phyloP scores from a whole-genome alignment of 2,329 filamentous ascomycete species.

The Akanthomyces muscarius region DNA sequence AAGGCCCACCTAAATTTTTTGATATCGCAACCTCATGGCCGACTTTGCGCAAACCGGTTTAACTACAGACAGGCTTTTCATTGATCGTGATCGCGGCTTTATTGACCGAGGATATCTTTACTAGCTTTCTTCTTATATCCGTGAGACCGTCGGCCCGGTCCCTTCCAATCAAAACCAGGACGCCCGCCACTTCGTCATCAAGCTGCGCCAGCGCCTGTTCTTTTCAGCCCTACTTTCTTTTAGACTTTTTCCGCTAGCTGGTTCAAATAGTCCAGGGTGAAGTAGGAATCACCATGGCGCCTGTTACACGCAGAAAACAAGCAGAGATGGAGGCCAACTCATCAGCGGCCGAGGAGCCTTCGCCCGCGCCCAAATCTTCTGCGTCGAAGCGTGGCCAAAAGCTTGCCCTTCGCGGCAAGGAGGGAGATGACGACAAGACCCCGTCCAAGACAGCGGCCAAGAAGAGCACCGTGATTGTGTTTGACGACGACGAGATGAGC shows the following conservation, averaged over 20 bases:
- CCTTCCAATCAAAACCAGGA: too few species aligned
- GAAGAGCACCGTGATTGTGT: constrained; percentile 30
- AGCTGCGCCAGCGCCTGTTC: not conserved
- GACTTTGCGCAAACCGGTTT: not conserved
- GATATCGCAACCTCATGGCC: constrained; percentile 14
- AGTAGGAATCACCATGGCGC: constrained; percentile 2
- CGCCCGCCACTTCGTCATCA: not conserved
- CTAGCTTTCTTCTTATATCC: not conserved
- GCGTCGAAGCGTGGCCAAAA: constrained; percentile 26
- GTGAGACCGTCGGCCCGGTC: not conserved
- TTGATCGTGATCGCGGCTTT: not conserved
- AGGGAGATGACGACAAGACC: constrained; percentile 5
- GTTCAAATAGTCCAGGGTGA: not conserved
- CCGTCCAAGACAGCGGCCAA: not conserved
- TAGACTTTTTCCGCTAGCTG: not conserved
- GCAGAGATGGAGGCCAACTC: constrained; percentile 18
- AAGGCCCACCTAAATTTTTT: constrained; percentile 20
- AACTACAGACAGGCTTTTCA: not conserved
- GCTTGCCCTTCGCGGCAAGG: constrained; percentile 33
- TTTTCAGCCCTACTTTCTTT: not conserved
- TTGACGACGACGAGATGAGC: constrained; percentile 33
- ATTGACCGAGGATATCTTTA: not conserved
- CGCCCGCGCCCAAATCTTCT: constrained; percentile 16
- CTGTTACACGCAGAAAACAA: constrained; percentile 16
- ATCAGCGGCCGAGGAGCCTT: constrained; percentile 19